phyloP scores from a whole-genome alignment of 306 rosid species.

The Prunus mira region DNA sequence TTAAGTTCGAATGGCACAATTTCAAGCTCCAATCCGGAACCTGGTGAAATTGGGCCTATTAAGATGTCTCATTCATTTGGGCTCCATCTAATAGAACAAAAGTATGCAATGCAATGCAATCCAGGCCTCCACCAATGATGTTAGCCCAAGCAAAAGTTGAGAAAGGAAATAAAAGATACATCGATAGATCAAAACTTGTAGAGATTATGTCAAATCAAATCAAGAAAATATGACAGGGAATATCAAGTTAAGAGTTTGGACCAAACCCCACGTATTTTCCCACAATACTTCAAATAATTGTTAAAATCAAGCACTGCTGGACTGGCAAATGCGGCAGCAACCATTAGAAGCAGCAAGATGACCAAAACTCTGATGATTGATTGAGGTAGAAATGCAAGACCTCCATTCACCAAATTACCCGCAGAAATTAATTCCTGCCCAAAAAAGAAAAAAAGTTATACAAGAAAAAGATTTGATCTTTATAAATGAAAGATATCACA shows the following conservation, averaged over 20 bases:
- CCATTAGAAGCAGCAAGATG: conserved; percentile 6
- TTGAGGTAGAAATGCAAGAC: conserved; percentile 16
- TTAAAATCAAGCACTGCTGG: conserved; percentile 10
- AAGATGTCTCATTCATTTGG: no score
- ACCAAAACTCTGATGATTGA: not conserved
- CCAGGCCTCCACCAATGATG: no score
- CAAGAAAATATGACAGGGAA: no score
- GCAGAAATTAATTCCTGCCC: conserved; percentile 27
- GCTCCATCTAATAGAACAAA: no score
- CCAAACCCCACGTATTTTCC: not conserved
- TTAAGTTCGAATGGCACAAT: no score
- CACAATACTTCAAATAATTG: conserved; percentile 15
- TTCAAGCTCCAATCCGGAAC: no score
- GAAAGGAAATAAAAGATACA: no score
- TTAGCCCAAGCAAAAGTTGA: no score
- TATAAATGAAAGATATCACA: not conserved
- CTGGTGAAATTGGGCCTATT: no score
- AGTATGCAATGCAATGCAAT: no score
- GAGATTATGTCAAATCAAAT: no score
- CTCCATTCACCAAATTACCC: conserved; percentile 24
- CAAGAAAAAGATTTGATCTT: not conserved
- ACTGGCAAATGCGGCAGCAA: conserved; percentile 7
- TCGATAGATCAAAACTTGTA: no score
- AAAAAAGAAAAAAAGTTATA: not conserved
- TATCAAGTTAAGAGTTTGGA: not conserved